These are phyloP conservation scores for Hymenoscyphus infarciens DNA, from an alignment of 2,329 filamentous ascomycete species.

Conservation along the genomic window DNA sequence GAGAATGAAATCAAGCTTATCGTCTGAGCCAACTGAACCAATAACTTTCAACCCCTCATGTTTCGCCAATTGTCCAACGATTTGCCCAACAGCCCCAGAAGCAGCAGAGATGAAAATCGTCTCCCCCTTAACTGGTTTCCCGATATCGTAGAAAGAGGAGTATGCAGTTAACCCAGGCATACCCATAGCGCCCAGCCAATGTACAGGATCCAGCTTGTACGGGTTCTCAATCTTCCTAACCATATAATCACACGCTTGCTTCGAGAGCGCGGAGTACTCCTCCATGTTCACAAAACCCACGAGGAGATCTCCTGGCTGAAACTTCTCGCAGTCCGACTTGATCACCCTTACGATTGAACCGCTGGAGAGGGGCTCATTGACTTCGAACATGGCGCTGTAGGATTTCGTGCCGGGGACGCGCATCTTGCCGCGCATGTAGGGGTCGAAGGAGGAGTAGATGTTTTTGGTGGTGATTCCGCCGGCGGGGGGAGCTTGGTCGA, in stretches of 20 bases:
- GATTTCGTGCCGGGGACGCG: conserved; percentile 60
- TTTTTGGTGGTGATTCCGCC: conserved; percentile 69
- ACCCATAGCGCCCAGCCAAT: conserved; percentile 73
- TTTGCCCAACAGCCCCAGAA: conserved; percentile 69
- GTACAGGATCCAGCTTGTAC: conserved; percentile 58
- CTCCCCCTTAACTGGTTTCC: conserved; percentile 70
- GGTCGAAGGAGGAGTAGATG: conserved; percentile 74
- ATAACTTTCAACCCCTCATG: conserved; percentile 71
- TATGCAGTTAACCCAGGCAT: conserved; percentile 78
- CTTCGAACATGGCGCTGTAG: conserved; percentile 60
- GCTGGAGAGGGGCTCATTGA: conserved; percentile 63
- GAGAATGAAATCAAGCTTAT: conserved; percentile 72
- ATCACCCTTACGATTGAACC: conserved; percentile 63
- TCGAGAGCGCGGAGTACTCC: conserved; percentile 59
- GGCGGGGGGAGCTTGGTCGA: conserved; percentile 54
- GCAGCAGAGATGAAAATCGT: conserved; percentile 76
- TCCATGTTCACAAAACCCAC: conserved; percentile 55
- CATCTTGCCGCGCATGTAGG: conserved; percentile 81
- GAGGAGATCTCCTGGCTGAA: conserved; percentile 65
- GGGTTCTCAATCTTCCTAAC: conserved; percentile 64
- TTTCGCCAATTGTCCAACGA: conserved; percentile 76
- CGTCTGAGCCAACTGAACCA: conserved; percentile 71
- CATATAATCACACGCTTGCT: conserved; percentile 37
- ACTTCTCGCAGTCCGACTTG: conserved; percentile 62
- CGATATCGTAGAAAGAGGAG: conserved; percentile 70